Base-by-base conservation (phyloP, 1,139 yeast species). In the Tardiomyces depauwii region DNA sequence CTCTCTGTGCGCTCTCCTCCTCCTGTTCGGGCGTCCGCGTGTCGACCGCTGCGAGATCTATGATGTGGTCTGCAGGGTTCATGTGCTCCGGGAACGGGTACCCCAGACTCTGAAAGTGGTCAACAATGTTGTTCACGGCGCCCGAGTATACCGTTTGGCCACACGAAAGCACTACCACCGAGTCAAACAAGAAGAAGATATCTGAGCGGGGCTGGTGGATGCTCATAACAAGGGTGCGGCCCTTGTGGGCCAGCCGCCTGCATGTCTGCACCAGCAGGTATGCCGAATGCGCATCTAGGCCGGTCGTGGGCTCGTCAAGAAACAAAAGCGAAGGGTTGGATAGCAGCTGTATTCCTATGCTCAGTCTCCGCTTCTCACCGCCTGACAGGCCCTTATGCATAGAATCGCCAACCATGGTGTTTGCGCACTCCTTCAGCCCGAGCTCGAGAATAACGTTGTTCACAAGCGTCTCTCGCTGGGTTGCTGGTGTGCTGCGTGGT, bases 241-340 rank as follows among this genome's bases (percentile, higher is more conserved):
- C 91, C 16, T 77, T 72, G 30, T 73, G 64, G 0, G 82, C 74
- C 38, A 78, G 56, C 51, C 75, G 73, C 52, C 77, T 76, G 49
- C 87, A 70, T 0, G 85, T 77, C 47, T 73, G 70, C n/a, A 85
- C 75, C 42, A 86, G 67, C 49, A 79, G 68, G 53, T 72, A 76
- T 0, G 95, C 88, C 11, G 88, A 79, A 46, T 80, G 78, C 2
- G 95, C 82, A 60, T 87, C 95, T 32, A 87, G 66, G 0, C 95
- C 95, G 0, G 95, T 85, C 0, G 95, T 87, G 1, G 95, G 95
- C 57, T 87, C 95, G 60, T 87, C 96, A 42, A 87, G 65, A 55
- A 86, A 85, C 51, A 87, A 64, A 1, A 86, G 66, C 0, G 89
- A 78, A 0, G 95, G 95, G 52, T 79, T 81, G 2, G 85, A 75